A percentile compares a stretch with the other conserved stretches of the same genome.
Conservation (phyloP, 192 early-diverging fungal species). For the Backusella tarrabulga region DNA sequence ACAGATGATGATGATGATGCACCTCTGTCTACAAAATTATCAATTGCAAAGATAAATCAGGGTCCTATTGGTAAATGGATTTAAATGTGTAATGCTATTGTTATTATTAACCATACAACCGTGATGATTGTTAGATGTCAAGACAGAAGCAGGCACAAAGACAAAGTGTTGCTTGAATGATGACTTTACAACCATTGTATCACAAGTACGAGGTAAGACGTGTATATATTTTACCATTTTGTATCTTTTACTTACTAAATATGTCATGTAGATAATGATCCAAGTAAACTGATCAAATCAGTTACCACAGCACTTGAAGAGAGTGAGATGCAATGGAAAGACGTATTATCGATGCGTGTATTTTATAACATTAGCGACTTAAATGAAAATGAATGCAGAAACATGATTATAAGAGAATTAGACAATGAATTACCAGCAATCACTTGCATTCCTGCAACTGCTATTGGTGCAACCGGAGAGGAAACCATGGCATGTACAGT, state of each 20-base stretch:
- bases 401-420: background rate
- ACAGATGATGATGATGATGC: conserved; percentile 6
- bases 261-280: background rate
- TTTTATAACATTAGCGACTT: background rate
- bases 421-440: background rate
- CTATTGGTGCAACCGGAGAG: background rate
- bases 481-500: background rate
- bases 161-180: background rate
- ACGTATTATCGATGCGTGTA: conserved; percentile 3
- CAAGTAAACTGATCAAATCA: background rate
- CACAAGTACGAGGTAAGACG: background rate
- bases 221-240: background rate
- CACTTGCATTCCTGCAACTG: background rate
- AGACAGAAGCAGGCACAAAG: background rate
- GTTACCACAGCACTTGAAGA: background rate
- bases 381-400: background rate
- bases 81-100: background rate
- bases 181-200: background rate
- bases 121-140: background rate
- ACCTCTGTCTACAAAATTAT: background rate
- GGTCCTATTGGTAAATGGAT: conserved; percentile 2
- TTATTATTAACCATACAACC: background rate
- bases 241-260: background rate
- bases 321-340: background rate
- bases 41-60: background rate